Conservation (phyloP, 768 basidiomycete species). For the Cyathus striatus region DNA sequence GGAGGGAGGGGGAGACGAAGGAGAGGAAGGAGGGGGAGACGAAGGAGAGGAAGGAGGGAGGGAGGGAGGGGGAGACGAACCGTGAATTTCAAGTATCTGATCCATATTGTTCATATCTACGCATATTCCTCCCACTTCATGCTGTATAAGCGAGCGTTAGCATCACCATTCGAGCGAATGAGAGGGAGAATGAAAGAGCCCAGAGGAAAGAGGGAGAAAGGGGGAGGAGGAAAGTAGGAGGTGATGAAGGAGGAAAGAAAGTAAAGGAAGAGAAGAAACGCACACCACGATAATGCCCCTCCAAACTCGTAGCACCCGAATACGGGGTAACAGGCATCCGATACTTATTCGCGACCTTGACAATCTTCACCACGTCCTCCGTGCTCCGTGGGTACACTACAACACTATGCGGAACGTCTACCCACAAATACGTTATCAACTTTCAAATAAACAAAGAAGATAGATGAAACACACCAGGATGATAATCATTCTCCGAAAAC, state of each 20-base stretch:
- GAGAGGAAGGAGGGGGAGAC: no score
- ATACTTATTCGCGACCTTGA: conserved; percentile 70
- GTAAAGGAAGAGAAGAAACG: conserved; percentile 12
- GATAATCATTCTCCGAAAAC: conserved; percentile 45
- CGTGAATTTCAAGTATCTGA: conserved; percentile 68
- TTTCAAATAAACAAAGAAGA: background rate
- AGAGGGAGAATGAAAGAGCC: no score
- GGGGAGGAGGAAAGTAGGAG: no score
- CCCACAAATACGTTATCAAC: conserved; percentile 2
- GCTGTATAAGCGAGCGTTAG: no score
- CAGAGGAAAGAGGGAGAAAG: no score
- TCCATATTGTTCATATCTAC: conserved; percentile 80
- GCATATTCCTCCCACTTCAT: conserved; percentile 62
- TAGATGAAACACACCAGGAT: conserved; percentile 33
- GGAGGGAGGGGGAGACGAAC: conserved; percentile 36
- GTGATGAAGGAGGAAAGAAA: background rate
- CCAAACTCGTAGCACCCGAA: conserved; percentile 77
- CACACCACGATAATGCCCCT: conserved; percentile 71
- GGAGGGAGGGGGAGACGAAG: no score
- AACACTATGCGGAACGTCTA: conserved; percentile 46
- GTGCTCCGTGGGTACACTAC: conserved; percentile 65
- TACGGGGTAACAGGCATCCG: conserved; percentile 75
- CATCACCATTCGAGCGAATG: no score
- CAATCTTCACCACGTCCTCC: conserved; percentile 76
- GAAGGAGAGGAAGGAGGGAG: no score